Evolutionary conservation across 2,329 filamentous ascomycete genomes (phyloP), one percentile per base, ranked within the genome.

Genomic region (Xylariomycetidae sp.): DNA sequence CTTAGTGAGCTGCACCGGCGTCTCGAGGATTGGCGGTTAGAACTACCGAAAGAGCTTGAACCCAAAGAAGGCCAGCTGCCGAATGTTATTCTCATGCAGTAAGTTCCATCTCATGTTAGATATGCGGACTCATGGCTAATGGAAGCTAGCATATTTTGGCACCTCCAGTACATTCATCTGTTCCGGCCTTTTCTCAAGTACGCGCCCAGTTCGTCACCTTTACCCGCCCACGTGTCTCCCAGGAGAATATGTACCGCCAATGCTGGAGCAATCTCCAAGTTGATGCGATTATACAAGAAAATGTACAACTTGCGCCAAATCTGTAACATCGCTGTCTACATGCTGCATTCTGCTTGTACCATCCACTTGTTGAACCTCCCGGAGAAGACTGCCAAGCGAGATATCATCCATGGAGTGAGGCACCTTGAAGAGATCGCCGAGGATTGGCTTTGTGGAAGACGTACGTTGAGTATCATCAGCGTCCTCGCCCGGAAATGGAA

Each of bases 121-220:
- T 13, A 16, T 16, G 16, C 39, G 7, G 18, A 32, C 12, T 31
- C 8, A 22, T 33, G 1, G 23, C 47, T 63, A 33, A 63, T 43
- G 12, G 29, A 16, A 18, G 17, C 7, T 50, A 96, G 89, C 65
- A 97, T 97, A 89, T 95, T 97, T 62, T 95, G 90, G 59, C 89
- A 97, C 53, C 73, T 97, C 1, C 80, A 96, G 29, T 94, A 94
- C 55, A 94, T 97, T 40, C 89, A 97, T 53, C 79, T 97, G 4
- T 97, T 96, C 67, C 80, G 90, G 5, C 90, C 92, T 0, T 97
- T 97, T 55, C 72, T 97, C 31, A 95, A 92, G 58, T 97, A 96
- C 54, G 83, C 78, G 3, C 87, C 85, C 30, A 67, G 77, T 6
- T 82, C 80, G 1, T 95, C 89, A 1, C 90, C 88, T 1, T 72